A percentile compares a stretch with the other conserved stretches of the same genome.
phyloP scores from a whole-genome alignment of 306 rosid species.

The Prunus persica region Prunus_persica_NCBIv2 NC_034010.1:28288001-28288500 shows the following conservation, averaged over 20 bases:
- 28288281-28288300: slow-evolving; percentile 52
- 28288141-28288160: slow-evolving; percentile 1
- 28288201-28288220: not conserved
- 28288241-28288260: not conserved
- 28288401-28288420: slow-evolving; percentile 6
- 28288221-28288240: not conserved
- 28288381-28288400: slow-evolving; percentile 13
- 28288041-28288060: slow-evolving; percentile 92
- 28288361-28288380: slow-evolving; percentile 61
- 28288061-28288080: slow-evolving; percentile 97
- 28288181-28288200: not conserved
- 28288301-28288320: slow-evolving; percentile 98
- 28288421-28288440: slow-evolving; percentile 17
- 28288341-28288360: slow-evolving; percentile 99
- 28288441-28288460: slow-evolving; percentile 19
- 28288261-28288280: not conserved
- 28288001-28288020: not conserved
- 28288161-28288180: not conserved
- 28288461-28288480: slow-evolving; percentile 67
- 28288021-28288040: slow-evolving; percentile 53
- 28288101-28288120: slow-evolving; percentile 66
- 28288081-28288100: slow-evolving; percentile 98
- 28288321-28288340: slow-evolving; percentile 98
- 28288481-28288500: slow-evolving; percentile 97
- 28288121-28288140: slow-evolving; percentile 35